These are phyloP conservation scores for Trypanosomatidae sp. DNA, from an alignment of 208 protist species.

Conservation along the genomic window DNA sequence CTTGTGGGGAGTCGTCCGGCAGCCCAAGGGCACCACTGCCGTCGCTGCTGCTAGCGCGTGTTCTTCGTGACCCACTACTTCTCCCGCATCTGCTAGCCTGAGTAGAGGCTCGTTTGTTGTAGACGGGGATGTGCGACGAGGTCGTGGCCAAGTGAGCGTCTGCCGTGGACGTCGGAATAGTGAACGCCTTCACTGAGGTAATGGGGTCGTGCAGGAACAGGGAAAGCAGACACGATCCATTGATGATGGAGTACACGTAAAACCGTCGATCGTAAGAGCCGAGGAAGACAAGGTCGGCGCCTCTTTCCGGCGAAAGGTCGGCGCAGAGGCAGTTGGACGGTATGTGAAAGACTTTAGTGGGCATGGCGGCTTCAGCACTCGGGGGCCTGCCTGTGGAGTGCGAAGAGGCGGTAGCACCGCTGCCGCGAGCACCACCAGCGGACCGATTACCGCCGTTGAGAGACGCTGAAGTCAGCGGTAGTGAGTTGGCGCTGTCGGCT, in stretches of 20 bases:
- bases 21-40: not conserved
- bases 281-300: conserved; percentile 54
- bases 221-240: conserved; percentile 57
- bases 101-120: conserved; percentile 9
- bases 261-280: conserved; percentile 78
- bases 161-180: conserved; percentile 27
- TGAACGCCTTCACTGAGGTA: conserved; percentile 68
- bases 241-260: conserved; percentile 73
- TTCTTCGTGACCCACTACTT: not conserved
- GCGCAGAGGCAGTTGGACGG: conserved; percentile 81
- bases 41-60: not conserved
- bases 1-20: not conserved
- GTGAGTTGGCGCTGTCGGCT: conserved; percentile 9
- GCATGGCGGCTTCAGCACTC: not conserved
- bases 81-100: not conserved
- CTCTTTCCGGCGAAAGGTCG: conserved; percentile 42
- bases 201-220: conserved; percentile 79
- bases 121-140: conserved; percentile 14
- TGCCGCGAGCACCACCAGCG: conserved; percentile 1
- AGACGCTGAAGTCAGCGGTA: not conserved
- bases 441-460: not conserved
- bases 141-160: not conserved
- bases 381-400: not conserved
- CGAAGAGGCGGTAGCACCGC: not conserved
- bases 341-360: conserved; percentile 62